phyloP scores from a whole-genome alignment of 1,284 basidiomycete species.

The Cutaneotrichosporon sp. region DNA sequence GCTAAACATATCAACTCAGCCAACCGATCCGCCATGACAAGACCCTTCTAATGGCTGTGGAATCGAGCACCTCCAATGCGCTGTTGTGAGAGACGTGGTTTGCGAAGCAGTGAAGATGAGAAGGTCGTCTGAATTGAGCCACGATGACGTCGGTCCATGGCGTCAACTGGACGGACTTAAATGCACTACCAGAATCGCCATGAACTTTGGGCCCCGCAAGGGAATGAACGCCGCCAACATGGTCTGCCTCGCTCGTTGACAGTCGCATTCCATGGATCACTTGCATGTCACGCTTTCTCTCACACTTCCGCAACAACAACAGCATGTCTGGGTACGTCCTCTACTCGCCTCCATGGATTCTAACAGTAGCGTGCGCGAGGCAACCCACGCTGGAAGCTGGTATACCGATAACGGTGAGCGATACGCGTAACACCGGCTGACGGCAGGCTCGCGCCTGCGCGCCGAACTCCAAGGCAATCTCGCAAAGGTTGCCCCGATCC shows the following conservation, averaged over 20 bases:
- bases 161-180: too few relatives aligned
- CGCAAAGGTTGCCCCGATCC: conserved; percentile 54
- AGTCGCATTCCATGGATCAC: too few relatives aligned
- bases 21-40: too few relatives aligned
- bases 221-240: not conserved
- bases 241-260: not conserved
- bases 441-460: conserved; percentile 57
- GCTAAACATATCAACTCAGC: too few relatives aligned
- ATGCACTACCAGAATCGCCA: too few relatives aligned
- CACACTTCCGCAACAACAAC: not conserved
- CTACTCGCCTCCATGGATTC: not conserved
- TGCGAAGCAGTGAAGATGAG: too few relatives aligned
- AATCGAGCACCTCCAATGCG: not conserved
- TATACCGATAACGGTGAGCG: conserved; percentile 68
- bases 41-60: too few relatives aligned
- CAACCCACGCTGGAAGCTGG: conserved; percentile 88
- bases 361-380: conserved; percentile 50
- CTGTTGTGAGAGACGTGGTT: too few relatives aligned
- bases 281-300: not conserved
- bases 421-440: too few relatives aligned
- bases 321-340: conserved; percentile 17
- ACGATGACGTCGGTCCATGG: too few relatives aligned
- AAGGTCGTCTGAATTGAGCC: too few relatives aligned
- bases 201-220: not conserved
- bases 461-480: conserved; percentile 65